Evolutionary conservation across 169 alveolate species (phyloP).

Genomic region (Plasmodium malariae): DNA sequence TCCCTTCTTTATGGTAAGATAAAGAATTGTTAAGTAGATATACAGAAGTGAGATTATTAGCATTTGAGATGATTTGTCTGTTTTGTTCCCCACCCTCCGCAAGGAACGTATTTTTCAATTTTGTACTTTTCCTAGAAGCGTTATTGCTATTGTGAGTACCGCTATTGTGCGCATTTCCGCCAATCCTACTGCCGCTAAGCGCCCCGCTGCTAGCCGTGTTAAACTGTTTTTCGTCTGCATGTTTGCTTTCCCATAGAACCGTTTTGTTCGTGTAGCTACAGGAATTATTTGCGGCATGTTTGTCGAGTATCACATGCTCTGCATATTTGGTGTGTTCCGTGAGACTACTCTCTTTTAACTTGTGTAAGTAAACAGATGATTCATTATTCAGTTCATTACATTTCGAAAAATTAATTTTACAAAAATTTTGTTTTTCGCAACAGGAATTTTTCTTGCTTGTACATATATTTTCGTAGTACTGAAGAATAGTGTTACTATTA

Average conservation of each 20-base stretch:
- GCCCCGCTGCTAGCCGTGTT: not conserved
- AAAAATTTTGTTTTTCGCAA: not conserved
- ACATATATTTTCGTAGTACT: not conserved
- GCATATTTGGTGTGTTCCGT: not conserved
- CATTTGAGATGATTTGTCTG: not conserved
- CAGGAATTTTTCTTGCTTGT: not conserved
- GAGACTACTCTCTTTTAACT: not conserved
- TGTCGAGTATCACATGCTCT: too few species aligned
- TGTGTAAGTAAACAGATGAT: not conserved
- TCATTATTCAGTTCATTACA: not conserved
- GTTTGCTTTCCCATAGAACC: conserved; percentile 5
- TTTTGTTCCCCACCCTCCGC: not conserved
- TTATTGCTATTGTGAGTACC: too few species aligned
- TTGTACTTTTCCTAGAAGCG: not conserved
- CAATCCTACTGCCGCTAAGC: too few species aligned
- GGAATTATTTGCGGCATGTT: too few species aligned
- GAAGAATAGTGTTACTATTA: not conserved
- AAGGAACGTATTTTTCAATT: not conserved
- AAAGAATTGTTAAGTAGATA: not conserved
- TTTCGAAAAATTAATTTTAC: not conserved
- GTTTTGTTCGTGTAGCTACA: not conserved
- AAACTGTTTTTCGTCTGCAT: conserved; percentile 8
- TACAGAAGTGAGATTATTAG: not conserved
- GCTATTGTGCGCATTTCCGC: too few species aligned
- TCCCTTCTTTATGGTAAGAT: conserved; percentile 6